These are phyloP conservation scores for Rachicladosporium sp. DNA, from an alignment of 2,329 filamentous ascomycete genomes.

Conservation along the genomic window DNA sequence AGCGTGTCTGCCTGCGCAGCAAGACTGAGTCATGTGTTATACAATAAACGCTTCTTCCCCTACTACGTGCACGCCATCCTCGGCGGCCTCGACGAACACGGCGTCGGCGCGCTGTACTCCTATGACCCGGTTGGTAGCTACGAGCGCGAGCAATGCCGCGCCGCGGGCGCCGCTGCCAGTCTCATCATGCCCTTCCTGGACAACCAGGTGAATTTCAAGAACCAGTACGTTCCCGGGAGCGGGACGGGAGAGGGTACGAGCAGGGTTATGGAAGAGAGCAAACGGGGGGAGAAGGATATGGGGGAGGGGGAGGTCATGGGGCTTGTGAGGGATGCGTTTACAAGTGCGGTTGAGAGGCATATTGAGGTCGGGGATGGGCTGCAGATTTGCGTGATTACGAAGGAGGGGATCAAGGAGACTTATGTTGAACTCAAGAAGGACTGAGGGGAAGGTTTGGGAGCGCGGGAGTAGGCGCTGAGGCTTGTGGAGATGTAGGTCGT, in stretches of 20 bases:
- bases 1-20: conserved; percentile 88
- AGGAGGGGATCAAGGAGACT: conserved; percentile 76
- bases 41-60: conserved; percentile 96
- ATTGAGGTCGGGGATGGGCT: conserved; percentile 96
- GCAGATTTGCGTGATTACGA: conserved; percentile 90
- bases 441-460: conserved; percentile 26
- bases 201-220: conserved; percentile 99
- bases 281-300: conserved; percentile 57
- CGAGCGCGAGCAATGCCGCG: conserved; percentile 90
- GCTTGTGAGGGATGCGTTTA: conserved; percentile 92
- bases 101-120: conserved; percentile 85
- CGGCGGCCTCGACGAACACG: conserved; percentile 86
- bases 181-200: conserved; percentile 99
- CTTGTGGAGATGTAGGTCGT: too few species aligned
- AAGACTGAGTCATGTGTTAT: conserved; percentile 86
- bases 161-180: conserved; percentile 78
- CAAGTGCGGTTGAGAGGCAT: conserved; percentile 93
- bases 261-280: conserved; percentile 53
- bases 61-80: conserved; percentile 96
- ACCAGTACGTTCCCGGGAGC: conserved; percentile 84
- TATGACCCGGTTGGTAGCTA: conserved; percentile 98
- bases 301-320: conserved; percentile 64
- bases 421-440: conserved; percentile 81
- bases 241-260: conserved; percentile 45
- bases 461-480: too few species aligned